Conservation (phyloP, 345 rosid genomes). For the Schrenkiella parvula region DNA sequence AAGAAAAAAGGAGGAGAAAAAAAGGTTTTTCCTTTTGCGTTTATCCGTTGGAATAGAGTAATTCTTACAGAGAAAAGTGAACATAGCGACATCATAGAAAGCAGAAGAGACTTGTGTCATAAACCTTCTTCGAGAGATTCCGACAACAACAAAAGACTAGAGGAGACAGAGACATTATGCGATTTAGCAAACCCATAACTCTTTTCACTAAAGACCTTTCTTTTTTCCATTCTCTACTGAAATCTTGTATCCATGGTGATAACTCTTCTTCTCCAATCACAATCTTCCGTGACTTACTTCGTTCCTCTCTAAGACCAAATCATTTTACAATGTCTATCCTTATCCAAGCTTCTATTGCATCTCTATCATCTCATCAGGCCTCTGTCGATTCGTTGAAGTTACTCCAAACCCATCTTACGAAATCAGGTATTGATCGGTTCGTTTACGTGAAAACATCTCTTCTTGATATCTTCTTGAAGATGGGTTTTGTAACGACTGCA, state of each 20-base stretch:
- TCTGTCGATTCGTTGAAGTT: not conserved
- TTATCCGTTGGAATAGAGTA: too few species aligned
- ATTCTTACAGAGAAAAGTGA: too few species aligned
- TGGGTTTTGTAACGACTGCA: constrained; percentile 42
- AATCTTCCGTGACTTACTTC: constrained; percentile 53
- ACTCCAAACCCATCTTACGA: constrained; percentile 52
- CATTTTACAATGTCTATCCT: constrained; percentile 56
- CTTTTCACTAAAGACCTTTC: constrained; percentile 31
- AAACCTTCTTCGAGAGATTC: not conserved
- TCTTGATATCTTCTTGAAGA: constrained; percentile 38
- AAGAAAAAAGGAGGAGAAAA: too few species aligned
- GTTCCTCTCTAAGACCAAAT: constrained; percentile 42
- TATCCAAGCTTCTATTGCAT: constrained; percentile 38
- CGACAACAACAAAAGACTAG: not conserved
- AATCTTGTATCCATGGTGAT: constrained; percentile 37
- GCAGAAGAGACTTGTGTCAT: not conserved
- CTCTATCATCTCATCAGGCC: constrained; percentile 2
- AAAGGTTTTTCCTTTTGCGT: too few species aligned
- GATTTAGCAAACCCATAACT: constrained; percentile 14
- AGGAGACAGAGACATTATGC: constrained; percentile 22
- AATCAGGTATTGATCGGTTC: constrained; percentile 49
- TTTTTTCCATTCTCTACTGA: constrained; percentile 47
- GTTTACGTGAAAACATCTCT: constrained; percentile 59
- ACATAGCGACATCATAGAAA: not conserved
- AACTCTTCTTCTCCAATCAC: constrained; percentile 37